Conservation (phyloP, 1,284 basidiomycete genomes). For the Wolfiporia cocos region DNA sequence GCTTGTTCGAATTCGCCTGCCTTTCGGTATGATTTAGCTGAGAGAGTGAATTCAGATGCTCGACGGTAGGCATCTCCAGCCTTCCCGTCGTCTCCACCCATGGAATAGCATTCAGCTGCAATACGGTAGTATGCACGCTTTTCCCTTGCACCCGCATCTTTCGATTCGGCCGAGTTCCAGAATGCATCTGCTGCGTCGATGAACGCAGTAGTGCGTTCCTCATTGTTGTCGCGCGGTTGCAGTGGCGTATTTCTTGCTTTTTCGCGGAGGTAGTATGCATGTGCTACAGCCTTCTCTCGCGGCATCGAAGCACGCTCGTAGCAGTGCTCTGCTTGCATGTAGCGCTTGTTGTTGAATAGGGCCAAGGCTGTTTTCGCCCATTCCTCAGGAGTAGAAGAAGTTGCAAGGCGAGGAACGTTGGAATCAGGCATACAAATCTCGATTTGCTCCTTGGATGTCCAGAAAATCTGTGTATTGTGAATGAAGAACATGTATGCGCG, state of each 20-base stretch:
- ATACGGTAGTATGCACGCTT: slow-evolving; percentile 36
- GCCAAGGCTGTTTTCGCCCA: slow-evolving; percentile 48
- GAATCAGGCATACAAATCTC: slow-evolving; percentile 36
- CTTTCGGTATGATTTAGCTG: slow-evolving; percentile 43
- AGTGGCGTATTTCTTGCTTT: slow-evolving; percentile 23
- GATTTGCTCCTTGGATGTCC: slow-evolving; percentile 38
- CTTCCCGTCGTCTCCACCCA: slow-evolving; percentile 30
- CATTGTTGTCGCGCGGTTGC: slow-evolving; percentile 21
- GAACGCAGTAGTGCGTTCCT: slow-evolving; percentile 32
- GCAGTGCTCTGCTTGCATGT: slow-evolving; percentile 54
- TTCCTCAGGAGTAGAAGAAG: slow-evolving; percentile 40
- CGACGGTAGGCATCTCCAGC: slow-evolving; percentile 43
- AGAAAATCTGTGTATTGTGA: slow-evolving; percentile 50
- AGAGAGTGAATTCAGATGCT: slow-evolving; percentile 38
- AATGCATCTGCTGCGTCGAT: slow-evolving; percentile 44
- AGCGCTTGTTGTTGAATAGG: slow-evolving; percentile 51
- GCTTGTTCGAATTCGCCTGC: slow-evolving; percentile 48
- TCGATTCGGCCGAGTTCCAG: slow-evolving; percentile 30
- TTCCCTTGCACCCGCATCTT: slow-evolving; percentile 26
- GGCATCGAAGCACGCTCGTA: slow-evolving; percentile 46
- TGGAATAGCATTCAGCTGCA: slow-evolving; percentile 48
- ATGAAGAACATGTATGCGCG: not conserved
- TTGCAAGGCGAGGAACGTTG: slow-evolving; percentile 41
- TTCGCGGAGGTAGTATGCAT: slow-evolving; percentile 40
- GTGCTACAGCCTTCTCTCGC: slow-evolving; percentile 39